These are phyloP conservation scores for Ustilago nuda DNA, from an alignment of 1,284 basidiomycete genomes.

Conservation along the genomic window DNA sequence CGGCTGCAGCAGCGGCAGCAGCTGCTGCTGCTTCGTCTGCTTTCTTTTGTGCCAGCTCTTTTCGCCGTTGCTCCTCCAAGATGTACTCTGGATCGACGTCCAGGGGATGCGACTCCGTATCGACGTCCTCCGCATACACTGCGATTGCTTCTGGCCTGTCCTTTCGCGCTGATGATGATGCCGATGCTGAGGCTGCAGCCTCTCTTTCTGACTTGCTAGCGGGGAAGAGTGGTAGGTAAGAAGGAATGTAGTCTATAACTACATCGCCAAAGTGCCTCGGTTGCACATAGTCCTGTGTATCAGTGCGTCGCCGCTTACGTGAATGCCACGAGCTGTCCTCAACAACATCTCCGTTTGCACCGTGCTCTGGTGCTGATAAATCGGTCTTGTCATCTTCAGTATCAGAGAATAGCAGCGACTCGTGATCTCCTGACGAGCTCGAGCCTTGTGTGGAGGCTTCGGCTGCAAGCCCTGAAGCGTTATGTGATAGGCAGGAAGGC, in stretches of 20 bases:
- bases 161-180: neutral
- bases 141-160: neutral
- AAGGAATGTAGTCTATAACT: conserved; percentile 45
- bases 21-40: conserved; percentile 41
- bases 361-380: neutral
- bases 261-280: conserved; percentile 28
- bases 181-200: neutral
- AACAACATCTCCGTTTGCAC: neutral
- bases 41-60: conserved; percentile 40
- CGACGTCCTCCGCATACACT: conserved; percentile 1
- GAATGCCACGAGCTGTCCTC: neutral
- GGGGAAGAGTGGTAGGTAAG: conserved; percentile 41
- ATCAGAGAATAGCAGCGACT: conserved; percentile 28
- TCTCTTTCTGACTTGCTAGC: neutral
- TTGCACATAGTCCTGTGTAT: neutral
- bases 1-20: conserved; percentile 28
- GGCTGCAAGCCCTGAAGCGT: neutral
- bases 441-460: conserved; percentile 28
- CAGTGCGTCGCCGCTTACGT: conserved; percentile 17
- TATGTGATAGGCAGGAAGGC: conserved; percentile 11
- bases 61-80: conserved; percentile 34
- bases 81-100: conserved; percentile 48
- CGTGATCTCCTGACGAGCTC: conserved; percentile 21
- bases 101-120: conserved; percentile 12
- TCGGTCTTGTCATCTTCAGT: conserved; percentile 22